Percentiles rank a stretch among this genome's conserved stretches.
Evolutionary conservation across 805 yeast genomes (phyloP).

Genomic region (Metschnikowia kunwiensis): DNA sequence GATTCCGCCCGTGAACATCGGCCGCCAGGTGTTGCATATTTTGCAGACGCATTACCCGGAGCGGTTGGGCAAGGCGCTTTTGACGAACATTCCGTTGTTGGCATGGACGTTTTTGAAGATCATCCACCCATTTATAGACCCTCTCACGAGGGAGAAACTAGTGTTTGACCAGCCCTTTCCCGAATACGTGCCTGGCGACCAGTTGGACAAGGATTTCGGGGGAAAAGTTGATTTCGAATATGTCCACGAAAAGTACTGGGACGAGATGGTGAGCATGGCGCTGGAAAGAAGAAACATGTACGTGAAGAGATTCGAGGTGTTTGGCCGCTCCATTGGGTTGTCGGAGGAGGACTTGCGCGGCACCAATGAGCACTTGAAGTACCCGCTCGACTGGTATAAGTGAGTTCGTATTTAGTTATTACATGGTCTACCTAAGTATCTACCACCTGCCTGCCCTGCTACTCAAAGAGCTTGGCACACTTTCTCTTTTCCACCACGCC

Average conservation of each 20-base stretch:
- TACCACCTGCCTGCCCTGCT: background rate
- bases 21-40: constrained; percentile 88
- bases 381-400: constrained; percentile 23
- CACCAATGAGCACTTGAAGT: constrained; percentile 26
- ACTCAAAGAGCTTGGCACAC: constrained; percentile 79
- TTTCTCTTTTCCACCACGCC: constrained; percentile 79
- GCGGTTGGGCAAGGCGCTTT: constrained; percentile 85
- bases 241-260: constrained; percentile 78
- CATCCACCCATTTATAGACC: constrained; percentile 95
- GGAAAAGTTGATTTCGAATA: constrained; percentile 85
- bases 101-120: constrained; percentile 91
- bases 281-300: constrained; percentile 58
- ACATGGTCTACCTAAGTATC: too few relatives aligned
- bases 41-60: constrained; percentile 98
- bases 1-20: constrained; percentile 84
- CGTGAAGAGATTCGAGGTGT: constrained; percentile 61
- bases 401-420: too few relatives aligned
- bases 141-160: constrained; percentile 88
- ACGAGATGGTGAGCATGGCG: constrained; percentile 60
- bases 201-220: constrained; percentile 79
- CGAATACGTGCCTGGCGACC: constrained; percentile 75
- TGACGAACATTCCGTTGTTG: constrained; percentile 90
- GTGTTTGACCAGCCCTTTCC: constrained; percentile 88
- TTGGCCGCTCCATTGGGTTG: constrained; percentile 74
- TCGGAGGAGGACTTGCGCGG: constrained; percentile 78